Percentiles rank a stretch among this genome's conserved stretches.
phyloP scores from a whole-genome alignment of 768 basidiomycete genomes.

The Paxillus ammoniavirescens region DNA sequence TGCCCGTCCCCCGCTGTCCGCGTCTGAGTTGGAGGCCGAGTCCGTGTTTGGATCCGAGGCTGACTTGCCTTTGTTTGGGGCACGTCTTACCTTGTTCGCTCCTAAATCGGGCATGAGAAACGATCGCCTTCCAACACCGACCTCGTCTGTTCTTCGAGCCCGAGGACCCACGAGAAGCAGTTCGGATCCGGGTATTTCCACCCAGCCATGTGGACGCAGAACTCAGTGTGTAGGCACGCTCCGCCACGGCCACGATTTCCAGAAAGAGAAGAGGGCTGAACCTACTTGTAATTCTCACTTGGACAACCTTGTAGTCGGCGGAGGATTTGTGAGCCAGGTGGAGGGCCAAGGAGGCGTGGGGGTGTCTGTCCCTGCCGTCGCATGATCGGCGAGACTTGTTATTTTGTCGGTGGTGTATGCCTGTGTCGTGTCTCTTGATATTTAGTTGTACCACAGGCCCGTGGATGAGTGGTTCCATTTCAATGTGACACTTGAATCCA shows the following conservation, averaged over 20 bases:
- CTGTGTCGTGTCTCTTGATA: neutral
- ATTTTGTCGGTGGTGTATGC: neutral
- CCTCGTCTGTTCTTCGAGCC: too few species aligned
- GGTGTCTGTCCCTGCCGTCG: neutral
- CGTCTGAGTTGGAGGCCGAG: slow-evolving; percentile 1
- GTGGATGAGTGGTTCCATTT: neutral
- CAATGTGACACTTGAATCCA: neutral
- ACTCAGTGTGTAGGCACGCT: too few species aligned
- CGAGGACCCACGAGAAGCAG: neutral
- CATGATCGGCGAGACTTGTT: neutral
- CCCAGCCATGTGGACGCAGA: neutral
- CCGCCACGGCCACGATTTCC: neutral
- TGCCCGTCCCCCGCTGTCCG: neutral
- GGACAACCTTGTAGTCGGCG: neutral
- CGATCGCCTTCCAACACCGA: too few species aligned
- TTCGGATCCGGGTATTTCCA: neutral
- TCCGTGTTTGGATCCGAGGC: slow-evolving; percentile 13
- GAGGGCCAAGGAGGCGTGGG: neutral
- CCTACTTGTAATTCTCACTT: neutral
- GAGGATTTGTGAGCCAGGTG: neutral
- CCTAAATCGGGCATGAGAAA: neutral
- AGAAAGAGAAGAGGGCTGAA: neutral
- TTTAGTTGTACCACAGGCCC: neutral
- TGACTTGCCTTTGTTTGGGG: slow-evolving; percentile 12
- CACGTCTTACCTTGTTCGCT: neutral